A percentile compares a stretch with the other conserved stretches of the same genome.
phyloP scores from a whole-genome alignment of 2,329 filamentous ascomycete genomes.

The Colletotrichum musicola region DNA sequence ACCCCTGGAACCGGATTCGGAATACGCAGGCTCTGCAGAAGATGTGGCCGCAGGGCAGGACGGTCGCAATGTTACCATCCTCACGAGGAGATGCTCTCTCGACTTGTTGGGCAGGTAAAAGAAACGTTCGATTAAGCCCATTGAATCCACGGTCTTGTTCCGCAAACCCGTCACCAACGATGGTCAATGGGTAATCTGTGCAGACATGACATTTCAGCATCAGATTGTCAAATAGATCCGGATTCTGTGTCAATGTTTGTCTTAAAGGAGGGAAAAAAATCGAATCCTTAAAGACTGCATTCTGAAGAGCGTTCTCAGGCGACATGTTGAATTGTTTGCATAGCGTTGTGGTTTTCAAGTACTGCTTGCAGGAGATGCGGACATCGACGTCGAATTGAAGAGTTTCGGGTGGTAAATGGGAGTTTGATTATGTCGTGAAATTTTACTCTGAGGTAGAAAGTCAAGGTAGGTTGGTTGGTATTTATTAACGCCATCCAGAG shows the following conservation, averaged over 20 bases:
- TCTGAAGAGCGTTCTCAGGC: background rate
- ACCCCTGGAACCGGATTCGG: background rate
- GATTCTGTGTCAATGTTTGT: background rate
- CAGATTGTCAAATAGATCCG: background rate
- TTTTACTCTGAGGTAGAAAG: too few relatives aligned
- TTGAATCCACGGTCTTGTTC: background rate
- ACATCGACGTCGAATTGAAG: too few relatives aligned
- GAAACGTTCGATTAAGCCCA: background rate
- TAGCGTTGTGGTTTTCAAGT: background rate
- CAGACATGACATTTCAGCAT: background rate
- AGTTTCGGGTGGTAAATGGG: too few relatives aligned
- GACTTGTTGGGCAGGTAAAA: background rate
- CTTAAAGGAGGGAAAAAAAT: slow-evolving; percentile 3
- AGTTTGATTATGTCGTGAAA: too few relatives aligned
- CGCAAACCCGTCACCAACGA: slow-evolving; percentile 1
- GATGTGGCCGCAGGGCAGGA: slow-evolving; percentile 25
- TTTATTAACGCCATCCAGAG: too few relatives aligned
- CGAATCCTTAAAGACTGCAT: background rate
- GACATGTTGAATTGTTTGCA: background rate
- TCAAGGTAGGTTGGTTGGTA: too few relatives aligned
- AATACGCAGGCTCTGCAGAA: slow-evolving; percentile 18
- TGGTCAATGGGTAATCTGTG: background rate
- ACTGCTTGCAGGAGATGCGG: too few relatives aligned
- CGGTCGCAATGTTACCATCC: background rate
- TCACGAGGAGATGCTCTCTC: background rate